Conservation (phyloP, 2,329 filamentous ascomycete genomes). For the Rhytidhysteron rufulum region DNA sequence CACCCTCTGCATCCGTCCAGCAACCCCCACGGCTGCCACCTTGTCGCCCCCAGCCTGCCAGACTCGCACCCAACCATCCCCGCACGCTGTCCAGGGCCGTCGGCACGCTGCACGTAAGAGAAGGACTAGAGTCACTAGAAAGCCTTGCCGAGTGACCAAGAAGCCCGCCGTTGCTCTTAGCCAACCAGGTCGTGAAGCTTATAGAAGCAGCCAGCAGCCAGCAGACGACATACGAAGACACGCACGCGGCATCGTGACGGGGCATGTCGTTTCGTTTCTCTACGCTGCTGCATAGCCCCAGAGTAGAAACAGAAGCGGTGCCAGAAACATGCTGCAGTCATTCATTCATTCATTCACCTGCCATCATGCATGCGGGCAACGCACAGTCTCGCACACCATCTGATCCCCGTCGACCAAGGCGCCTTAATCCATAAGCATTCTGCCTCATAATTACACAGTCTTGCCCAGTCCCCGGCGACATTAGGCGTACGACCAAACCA, state of each 20-base stretch:
- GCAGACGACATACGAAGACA: neutral
- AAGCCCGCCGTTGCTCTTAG: neutral
- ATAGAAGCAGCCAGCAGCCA: neutral
- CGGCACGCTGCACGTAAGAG: neutral
- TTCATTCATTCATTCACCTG: no score
- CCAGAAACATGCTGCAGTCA: no score
- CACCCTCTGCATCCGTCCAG: neutral
- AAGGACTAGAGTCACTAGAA: neutral
- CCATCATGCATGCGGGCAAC: no score
- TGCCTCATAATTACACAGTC: conserved; percentile 1
- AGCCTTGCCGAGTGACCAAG: no score
- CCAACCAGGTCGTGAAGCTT: neutral
- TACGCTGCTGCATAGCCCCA: no score
- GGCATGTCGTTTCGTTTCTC: no score
- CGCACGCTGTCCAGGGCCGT: conserved; percentile 1
- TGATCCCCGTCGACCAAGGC: no score
- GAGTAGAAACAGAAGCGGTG: no score
- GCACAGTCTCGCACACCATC: no score
- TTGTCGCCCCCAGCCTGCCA: neutral
- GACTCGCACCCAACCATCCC: conserved; percentile 1
- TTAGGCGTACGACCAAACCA: neutral
- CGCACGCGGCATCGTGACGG: neutral
- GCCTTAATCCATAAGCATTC: neutral
- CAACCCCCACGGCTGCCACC: neutral
- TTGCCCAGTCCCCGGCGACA: neutral